Evolutionary conservation across 2,329 filamentous ascomycete species (phyloP), one percentile per base, ranked within the genome.

Genomic region (Periconia sp.): DNA sequence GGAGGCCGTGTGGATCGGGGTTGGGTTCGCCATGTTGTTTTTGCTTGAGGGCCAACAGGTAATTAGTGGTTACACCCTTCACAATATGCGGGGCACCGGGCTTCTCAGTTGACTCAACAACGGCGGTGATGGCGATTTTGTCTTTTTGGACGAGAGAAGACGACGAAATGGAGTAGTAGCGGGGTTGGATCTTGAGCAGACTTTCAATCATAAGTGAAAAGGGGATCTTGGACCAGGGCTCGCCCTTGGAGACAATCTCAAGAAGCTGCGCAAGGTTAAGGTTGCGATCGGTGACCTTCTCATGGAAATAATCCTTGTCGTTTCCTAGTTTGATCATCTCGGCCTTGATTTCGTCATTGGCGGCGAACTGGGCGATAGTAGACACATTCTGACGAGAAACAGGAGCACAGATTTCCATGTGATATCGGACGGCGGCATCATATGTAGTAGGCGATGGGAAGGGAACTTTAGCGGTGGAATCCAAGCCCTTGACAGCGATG

Each of bases 141-240:
- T 96, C 88, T 72, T 94, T 92, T 72, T 99, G 92, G 15, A 96
- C 92, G 9, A 92, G 75, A 7, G 94, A 97, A 1, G 94, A 97
- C 1, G 95, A 99, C 2, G 94, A 99, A 74, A 99, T 99, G 47
- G 95, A 99, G 81, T 99, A 99, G 82, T 97, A 99, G 47, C 94
- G 91, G 40, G 94, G 93, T 76, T 99, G 94, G 53, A 99, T 86
- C 81, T 97, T 97, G 77, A 87, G 90, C 57, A 99, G 77, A 61
- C 91, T 90, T 81, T 99, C 94, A 62, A 99, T 92, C 65, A 97
- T 87, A 65, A 92, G 87, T 9, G 94, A 96, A 78, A 99, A 97
- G 15, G 94, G 95, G 52, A 97, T 86, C 50, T 86, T 87, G 50
- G 85, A 80, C 90, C 94, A 99, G 54, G 85, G 85, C 75, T 90